Base-by-base conservation (phyloP, 257 asterid genomes). In the Primulina tabacum region DNA sequence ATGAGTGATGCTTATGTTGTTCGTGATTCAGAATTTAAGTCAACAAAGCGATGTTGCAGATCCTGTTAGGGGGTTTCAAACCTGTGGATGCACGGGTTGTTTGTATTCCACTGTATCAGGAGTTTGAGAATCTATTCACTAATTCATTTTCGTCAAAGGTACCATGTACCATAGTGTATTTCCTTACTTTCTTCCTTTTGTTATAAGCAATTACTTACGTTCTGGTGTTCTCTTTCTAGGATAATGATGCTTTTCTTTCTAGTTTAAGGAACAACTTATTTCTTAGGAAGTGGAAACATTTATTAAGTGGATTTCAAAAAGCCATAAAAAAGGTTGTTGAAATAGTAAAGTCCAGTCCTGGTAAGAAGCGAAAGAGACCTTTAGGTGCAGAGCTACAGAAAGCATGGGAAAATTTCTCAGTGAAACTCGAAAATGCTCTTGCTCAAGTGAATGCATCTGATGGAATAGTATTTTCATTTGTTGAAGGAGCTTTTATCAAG, bases 21-120 rank as follows among this genome's bases (percentile, higher is more conserved):
- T 24, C 71, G 20, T 73, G 67, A 70, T 83, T 62, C 96, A 93
- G 99, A 93, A 93, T 71, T 79, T 93, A 79, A 93, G 97, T 76
- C 99, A 93, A 85, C 99, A 93, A 80, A 93, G 96, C 75, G 99
- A 93, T 67, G 83, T 83, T 73, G 92, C 96, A 16, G 99, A 93
- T n/a, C 77, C 77, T 93, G 62, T 64, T 93, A 68, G 99, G 99
- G 52, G 99, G 99, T 38, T 93, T 86, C 80, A 88, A 86, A 82
- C 99, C 99, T 30, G 76, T 83, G 64, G 93, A 89, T 85, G 97
- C 96, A 57, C 86, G 88, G 68, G 79, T 86, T 79, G 83, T 86
- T 50, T 82, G 92, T 74, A 47, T 81, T 77, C 92, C 96, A 62
- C 95, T 93, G 14, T 93, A 87, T 81, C 84, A 71, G 71, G 99